Evolutionary conservation across 2,329 filamentous ascomycete genomes (phyloP), one percentile per base, ranked within the genome.

Genomic region (Paraconiothyrium brasiliense): DNA sequence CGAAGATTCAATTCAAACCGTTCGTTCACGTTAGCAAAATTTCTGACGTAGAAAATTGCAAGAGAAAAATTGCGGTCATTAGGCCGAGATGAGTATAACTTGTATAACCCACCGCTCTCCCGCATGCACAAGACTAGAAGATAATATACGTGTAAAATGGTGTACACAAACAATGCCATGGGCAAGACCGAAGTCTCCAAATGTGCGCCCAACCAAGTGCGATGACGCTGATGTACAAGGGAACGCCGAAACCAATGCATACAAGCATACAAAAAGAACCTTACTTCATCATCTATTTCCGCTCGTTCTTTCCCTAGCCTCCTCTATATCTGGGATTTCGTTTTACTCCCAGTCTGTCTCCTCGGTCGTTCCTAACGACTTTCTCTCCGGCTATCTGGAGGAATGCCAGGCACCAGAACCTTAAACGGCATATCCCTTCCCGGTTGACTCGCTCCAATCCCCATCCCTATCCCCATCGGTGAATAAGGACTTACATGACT

Each of bases 371-470:
- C 59, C 71, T 74, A 75, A 61, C 71, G 70, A 64, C 71, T 75
- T 22, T 51, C 68, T 54, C 71, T 68, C 60, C 70, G 61, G 27
- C 59, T 63, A 43, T 70, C 72, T 22, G 59, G 68, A 32, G 72
- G 58, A 20, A 68, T 69, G 13, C 73, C 73, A 2, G 74, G 73
- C 7, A 76, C 57, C 66, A 76, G 69, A 16, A 76, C 70, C 50
- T 76, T 75, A 57, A 75, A 76, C 3, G 71, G 67, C 65, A 71
- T 70, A 43, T 73, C 72, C 41, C 65, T 60, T 14, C 13, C 46
- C 24, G 32, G 30, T 10, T 22, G 54, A 11, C 59, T 59, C 44
- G 63, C 30, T 10, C 44, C 62, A 41, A 9, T 22, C 2, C 52
- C 52, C 27, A 55, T 34, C 9, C 24, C 24, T 16, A 44, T 44